A percentile compares a stretch with the other conserved stretches of the same genome.
Conservation (phyloP, 2,329 filamentous ascomycete species). For the Colletotrichum echinochloae region DNA sequence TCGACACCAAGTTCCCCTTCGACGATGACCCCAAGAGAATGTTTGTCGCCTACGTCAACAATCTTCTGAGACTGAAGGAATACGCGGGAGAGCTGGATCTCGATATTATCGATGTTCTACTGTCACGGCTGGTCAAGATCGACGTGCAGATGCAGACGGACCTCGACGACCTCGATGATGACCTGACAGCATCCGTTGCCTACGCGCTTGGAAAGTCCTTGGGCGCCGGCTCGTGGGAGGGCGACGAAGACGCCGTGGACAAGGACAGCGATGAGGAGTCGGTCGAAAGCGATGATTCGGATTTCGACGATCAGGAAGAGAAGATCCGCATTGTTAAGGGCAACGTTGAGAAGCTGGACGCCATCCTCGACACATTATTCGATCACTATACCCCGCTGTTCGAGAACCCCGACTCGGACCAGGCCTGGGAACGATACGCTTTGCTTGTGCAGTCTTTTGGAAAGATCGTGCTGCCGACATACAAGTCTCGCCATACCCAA, state of each 20-base stretch:
- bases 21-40: conserved; percentile 79
- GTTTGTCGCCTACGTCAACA: conserved; percentile 91
- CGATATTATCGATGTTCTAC: conserved; percentile 85
- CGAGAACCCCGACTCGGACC: conserved; percentile 72
- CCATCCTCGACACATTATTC: conserved; percentile 89
- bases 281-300: conserved; percentile 75
- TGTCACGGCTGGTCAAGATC: conserved; percentile 89
- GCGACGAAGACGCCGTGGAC: conserved; percentile 67
- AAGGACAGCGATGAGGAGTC: conserved; percentile 79
- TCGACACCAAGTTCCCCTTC: conserved; percentile 79
- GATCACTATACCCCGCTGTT: conserved; percentile 83
- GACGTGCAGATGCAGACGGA: conserved; percentile 96
- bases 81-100: conserved; percentile 84
- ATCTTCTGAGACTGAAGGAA: conserved; percentile 80
- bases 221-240: conserved; percentile 56
- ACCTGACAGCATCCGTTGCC: conserved; percentile 80
- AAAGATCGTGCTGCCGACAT: conserved; percentile 88
- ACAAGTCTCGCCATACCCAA: conserved; percentile 92
- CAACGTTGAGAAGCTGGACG: conserved; percentile 91
- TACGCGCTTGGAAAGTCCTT: conserved; percentile 59
- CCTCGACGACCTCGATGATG: conserved; percentile 91
- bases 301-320: conserved; percentile 71
- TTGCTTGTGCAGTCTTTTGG: conserved; percentile 88
- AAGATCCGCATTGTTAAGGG: conserved; percentile 79
- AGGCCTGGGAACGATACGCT: conserved; percentile 79